Evolutionary conservation across 345 rosid species (phyloP).

Genomic region (Noccaea caerulescens): DNA sequence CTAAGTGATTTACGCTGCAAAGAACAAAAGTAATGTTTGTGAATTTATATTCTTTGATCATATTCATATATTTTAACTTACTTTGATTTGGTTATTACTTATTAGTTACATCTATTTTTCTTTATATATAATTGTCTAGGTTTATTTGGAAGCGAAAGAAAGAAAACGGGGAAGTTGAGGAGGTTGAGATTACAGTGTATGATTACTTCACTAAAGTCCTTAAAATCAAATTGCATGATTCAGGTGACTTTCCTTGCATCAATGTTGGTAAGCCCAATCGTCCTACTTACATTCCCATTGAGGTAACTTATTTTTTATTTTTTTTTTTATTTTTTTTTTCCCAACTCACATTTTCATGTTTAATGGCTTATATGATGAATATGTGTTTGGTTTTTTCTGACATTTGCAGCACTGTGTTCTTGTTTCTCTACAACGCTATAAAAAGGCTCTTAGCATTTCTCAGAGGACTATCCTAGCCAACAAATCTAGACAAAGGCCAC

Average conservation of each 20-base stretch:
- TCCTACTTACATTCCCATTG: constrained; percentile 72
- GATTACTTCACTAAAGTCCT: constrained; percentile 68
- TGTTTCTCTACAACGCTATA: constrained; percentile 84
- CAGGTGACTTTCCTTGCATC: constrained; percentile 67
- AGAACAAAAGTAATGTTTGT: constrained; percentile 46
- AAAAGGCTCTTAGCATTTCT: constrained; percentile 52
- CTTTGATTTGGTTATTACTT: neutral
- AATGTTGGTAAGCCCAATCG: constrained; percentile 88
- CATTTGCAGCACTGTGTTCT: constrained; percentile 62
- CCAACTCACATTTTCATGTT: neutral
- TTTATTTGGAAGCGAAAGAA: constrained; percentile 54
- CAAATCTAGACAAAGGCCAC: constrained; percentile 80
- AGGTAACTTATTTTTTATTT: constrained; percentile 47
- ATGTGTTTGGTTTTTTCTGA: neutral
- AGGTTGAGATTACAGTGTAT: constrained; percentile 63
- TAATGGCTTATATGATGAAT: too few species aligned
- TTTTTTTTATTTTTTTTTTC: neutral
- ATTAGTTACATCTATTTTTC: neutral
- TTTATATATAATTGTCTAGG: constrained; percentile 41
- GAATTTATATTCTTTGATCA: neutral
- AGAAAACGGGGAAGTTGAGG: constrained; percentile 60
- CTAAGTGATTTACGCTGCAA: constrained; percentile 57
- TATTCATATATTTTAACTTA: neutral
- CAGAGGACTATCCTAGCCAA: constrained; percentile 75
- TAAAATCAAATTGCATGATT: constrained; percentile 55